phyloP scores from a whole-genome alignment of 148 eudicot genomes.

The Bassia scoparia region DNA sequence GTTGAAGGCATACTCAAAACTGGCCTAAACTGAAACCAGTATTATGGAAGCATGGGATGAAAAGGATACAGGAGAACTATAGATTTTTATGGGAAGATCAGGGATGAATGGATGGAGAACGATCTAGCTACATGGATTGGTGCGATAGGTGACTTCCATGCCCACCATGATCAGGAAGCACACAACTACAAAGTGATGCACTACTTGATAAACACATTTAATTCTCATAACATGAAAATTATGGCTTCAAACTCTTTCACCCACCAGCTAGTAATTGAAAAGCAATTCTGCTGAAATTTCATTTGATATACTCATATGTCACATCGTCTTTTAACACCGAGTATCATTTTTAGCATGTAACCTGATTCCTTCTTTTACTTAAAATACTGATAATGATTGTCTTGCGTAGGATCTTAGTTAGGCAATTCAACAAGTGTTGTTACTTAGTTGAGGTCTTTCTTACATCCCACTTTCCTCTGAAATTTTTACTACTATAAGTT shows the following conservation, averaged over 20 bases:
- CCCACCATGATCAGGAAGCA: slow-evolving; percentile 4
- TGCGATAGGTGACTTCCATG: slow-evolving; percentile 79
- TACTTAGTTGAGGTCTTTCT: no score
- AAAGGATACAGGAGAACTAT: slow-evolving; percentile 56
- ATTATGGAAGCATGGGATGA: slow-evolving; percentile 87
- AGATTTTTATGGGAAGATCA: slow-evolving; percentile 76
- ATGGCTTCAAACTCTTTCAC: not conserved
- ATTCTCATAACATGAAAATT: not conserved
- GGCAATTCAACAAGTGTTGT: no score
- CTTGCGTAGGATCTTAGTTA: no score
- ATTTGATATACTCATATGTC: no score
- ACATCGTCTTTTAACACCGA: not conserved
- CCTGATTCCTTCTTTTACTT: no score
- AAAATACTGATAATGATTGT: no score
- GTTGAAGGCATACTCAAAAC: slow-evolving; percentile 68
- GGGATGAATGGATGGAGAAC: slow-evolving; percentile 93
- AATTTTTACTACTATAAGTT: no score
- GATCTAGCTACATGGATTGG: slow-evolving; percentile 90
- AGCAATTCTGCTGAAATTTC: not conserved
- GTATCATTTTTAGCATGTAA: not conserved
- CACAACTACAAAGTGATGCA: not conserved
- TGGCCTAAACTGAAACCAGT: slow-evolving; percentile 75
- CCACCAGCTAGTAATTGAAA: not conserved
- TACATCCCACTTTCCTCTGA: no score
- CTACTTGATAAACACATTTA: not conserved